These are phyloP conservation scores for Thraustochytrium striatum DNA, from an alignment of 352 stramenopile genomes.

Conservation along the genomic window DNA sequence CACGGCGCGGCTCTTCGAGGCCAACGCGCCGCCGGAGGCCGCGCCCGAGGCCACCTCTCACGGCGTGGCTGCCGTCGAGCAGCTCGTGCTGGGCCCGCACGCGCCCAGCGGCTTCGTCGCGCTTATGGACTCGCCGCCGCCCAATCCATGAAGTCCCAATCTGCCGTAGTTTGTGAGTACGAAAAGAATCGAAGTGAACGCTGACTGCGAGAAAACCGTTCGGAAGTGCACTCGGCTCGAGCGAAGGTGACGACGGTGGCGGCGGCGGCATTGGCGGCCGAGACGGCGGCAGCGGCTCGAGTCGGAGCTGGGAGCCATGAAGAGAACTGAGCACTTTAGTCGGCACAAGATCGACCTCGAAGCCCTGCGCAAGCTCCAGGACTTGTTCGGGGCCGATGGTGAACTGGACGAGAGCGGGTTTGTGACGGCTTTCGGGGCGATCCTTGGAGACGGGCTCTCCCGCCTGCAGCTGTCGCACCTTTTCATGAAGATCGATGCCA, in stretches of 20 bases:
- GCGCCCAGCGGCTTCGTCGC: constrained; percentile 1
- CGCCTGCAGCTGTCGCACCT: constrained; percentile 71
- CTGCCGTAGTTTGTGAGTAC: too few species aligned
- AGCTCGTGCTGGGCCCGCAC: constrained; percentile 39
- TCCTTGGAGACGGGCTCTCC: constrained; percentile 69
- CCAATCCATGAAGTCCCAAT: too few species aligned
- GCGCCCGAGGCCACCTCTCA: neutral
- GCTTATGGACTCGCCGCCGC: neutral
- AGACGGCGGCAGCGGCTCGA: too few species aligned
- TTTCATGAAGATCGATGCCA: constrained; percentile 75
- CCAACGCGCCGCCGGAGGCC: neutral
- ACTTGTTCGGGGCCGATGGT: constrained; percentile 58
- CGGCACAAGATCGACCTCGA: constrained; percentile 48
- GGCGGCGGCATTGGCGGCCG: too few species aligned
- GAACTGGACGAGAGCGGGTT: constrained; percentile 76
- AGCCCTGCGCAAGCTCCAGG: constrained; percentile 50
- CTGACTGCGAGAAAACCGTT: too few species aligned
- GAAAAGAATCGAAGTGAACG: too few species aligned
- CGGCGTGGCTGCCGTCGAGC: neutral
- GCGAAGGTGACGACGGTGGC: too few species aligned
- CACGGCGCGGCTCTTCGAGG: neutral
- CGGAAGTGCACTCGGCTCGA: too few species aligned
- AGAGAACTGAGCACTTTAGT: constrained; percentile 30
- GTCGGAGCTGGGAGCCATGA: too few species aligned
- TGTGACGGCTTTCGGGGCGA: constrained; percentile 71